A percentile compares a stretch with the other conserved stretches of the same genome.
Conservation (phyloP, 306 rosid genomes). For the Cucumis melo region DNA sequence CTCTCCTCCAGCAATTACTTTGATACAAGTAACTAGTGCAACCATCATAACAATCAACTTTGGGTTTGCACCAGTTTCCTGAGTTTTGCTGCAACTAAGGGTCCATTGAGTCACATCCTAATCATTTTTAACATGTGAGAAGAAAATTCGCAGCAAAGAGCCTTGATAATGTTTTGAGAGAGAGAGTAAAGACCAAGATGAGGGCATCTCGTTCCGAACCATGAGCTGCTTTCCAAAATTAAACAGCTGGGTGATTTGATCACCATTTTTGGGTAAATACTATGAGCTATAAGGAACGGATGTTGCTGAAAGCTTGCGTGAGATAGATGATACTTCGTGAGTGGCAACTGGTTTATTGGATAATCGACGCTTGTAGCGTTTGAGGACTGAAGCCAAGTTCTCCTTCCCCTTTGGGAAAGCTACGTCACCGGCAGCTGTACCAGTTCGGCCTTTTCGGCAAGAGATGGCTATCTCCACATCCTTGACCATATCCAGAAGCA, state of each 20-base stretch:
- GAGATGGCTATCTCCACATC: slow-evolving; percentile 80
- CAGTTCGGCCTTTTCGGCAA: slow-evolving; percentile 72
- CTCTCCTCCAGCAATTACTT: slow-evolving; percentile 1
- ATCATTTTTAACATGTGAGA: slow-evolving; percentile 36
- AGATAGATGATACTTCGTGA: slow-evolving; percentile 19
- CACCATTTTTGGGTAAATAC: slow-evolving; percentile 1
- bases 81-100: slow-evolving; percentile 42
- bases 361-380: slow-evolving; percentile 78
- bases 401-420: slow-evolving; percentile 94
- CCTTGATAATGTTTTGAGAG: slow-evolving; percentile 24
- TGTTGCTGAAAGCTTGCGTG: slow-evolving; percentile 33
- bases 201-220: slow-evolving; percentile 12
- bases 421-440: slow-evolving; percentile 92
- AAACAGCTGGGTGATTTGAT: slow-evolving; percentile 15
- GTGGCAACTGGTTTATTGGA: slow-evolving; percentile 41
- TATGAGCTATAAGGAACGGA: slow-evolving; percentile 35
- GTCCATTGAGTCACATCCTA: slow-evolving; percentile 31
- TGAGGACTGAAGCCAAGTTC: slow-evolving; percentile 81
- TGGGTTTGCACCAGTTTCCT: slow-evolving; percentile 14
- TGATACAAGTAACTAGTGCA: slow-evolving; percentile 10
- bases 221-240: slow-evolving; percentile 29
- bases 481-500: slow-evolving; percentile 55
- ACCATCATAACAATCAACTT: slow-evolving; percentile 26
- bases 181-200: slow-evolving; percentile 1
- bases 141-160: slow-evolving; percentile 29